Conservation (phyloP, 768 basidiomycete species). For the Boletellus emodensis region DNA sequence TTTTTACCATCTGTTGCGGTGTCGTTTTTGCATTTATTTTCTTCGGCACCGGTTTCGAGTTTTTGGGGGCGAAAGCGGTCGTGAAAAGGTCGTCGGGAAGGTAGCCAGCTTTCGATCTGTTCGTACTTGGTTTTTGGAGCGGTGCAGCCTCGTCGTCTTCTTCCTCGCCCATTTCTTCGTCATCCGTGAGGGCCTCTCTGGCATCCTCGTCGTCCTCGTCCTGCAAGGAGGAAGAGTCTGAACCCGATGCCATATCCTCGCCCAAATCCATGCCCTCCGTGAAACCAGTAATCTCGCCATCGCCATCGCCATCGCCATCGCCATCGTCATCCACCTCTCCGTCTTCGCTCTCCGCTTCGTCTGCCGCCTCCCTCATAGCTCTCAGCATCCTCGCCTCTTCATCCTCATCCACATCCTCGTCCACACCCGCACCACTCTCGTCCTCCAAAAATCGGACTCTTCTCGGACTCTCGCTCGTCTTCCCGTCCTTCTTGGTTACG, state of each 20-base stretch:
- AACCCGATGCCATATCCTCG: constrained; percentile 8
- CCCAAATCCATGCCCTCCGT: constrained; percentile 8
- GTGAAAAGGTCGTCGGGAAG: constrained; percentile 65
- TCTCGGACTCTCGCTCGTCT: constrained; percentile 13
- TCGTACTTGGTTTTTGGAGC: constrained; percentile 3
- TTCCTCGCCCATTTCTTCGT: constrained; percentile 19
- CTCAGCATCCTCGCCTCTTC: constrained; percentile 26
- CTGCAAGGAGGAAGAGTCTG: constrained; percentile 13
- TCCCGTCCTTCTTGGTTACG: constrained; percentile 12
- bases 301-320: constrained; percentile 15
- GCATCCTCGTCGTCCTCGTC: constrained; percentile 15
- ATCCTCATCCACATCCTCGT: constrained; percentile 23
- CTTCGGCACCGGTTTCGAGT: constrained; percentile 8
- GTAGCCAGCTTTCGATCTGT: constrained; percentile 41
- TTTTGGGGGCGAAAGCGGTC: constrained; percentile 46
- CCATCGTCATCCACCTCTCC: constrained; percentile 22
- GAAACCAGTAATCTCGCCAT: constrained; percentile 8
- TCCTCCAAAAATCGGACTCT: constrained; percentile 9
- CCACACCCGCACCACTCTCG: constrained; percentile 24
- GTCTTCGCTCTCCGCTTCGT: constrained; percentile 16
- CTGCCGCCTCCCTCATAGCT: constrained; percentile 27
- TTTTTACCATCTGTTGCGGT: constrained; percentile 21
- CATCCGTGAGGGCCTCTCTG: constrained; percentile 13
- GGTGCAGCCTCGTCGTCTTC: constrained; percentile 1
- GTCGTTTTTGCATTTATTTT: constrained; percentile 22